Base-by-base conservation (phyloP, 2,329 filamentous ascomycete species). In the Metarhizium robertsii region DNA sequence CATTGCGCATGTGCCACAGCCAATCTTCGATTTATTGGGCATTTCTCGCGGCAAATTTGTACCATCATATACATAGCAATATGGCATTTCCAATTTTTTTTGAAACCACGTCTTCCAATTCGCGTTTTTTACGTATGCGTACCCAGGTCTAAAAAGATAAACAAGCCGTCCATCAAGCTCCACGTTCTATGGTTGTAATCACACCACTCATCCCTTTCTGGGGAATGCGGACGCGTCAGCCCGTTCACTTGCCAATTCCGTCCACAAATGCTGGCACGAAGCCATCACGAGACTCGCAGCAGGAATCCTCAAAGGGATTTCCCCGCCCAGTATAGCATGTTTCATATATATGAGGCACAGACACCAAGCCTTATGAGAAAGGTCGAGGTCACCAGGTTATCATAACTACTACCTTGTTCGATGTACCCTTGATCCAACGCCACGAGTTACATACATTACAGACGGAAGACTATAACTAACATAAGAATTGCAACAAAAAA, bases 401-500 rank as follows among this genome's bases (percentile, higher is more conserved):
- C 8, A 50, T 14, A 43, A 29, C 43, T n/a, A n/a, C 4, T 30
- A 30, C 29, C 16, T 29, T 42, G 45, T 53, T 40, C 40, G 16
- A 47, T 8, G 18, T 14, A 38, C 43, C 46, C 45, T 53, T 16
- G 56, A 54, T 14, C 54, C 56, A 53, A 50, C 50, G 53, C 38
- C 53, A 20, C 47, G 29, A 54, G 34, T 16, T 52, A 49, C 51
- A 50, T 50, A 52, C 55, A 51, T 20, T 46, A 34, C 32, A 51
- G 25, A 42, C 13, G 20, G 2, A 50, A 25, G 6, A 46, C 6
- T 18, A 42, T 16, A 42, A 18, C 8, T 38, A 52, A 52, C 40
- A 53, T 30, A 36, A 42, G 43, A 42, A n/a, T 20, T 3, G 30
- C 43, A 29, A 36, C 45, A 25, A 50, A 36, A 14, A 32, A 18